Percentiles rank a stretch among this genome's conserved stretches.
These are phyloP conservation scores for Rhodotorula paludigena DNA, from an alignment of 768 basidiomycete species.

Conservation along the genomic window DNA sequence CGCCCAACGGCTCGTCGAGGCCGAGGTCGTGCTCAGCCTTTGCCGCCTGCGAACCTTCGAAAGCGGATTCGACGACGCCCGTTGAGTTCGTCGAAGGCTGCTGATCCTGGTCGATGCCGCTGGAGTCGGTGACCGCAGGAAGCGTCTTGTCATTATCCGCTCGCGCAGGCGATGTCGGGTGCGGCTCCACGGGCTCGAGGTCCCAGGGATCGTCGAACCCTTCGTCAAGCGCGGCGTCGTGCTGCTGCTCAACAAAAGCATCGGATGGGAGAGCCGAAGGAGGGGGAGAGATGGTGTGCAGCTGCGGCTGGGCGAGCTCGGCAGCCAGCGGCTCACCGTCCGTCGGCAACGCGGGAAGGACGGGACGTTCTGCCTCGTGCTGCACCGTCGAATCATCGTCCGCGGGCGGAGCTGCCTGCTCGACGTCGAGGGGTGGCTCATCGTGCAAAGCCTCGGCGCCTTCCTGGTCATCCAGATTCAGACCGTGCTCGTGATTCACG, in stretches of 20 bases:
- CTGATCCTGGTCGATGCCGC: too few species aligned
- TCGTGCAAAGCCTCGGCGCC: conserved; percentile 6
- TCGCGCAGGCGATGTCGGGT: not conserved
- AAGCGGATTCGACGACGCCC: not conserved
- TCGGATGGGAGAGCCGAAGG: not conserved
- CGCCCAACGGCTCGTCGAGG: not conserved
- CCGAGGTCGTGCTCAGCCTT: not conserved
- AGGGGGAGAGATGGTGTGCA: conserved; percentile 11
- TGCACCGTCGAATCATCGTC: conserved; percentile 8
- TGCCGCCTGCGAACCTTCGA: not conserved
- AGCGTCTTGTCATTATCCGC: too few species aligned
- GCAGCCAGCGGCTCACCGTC: not conserved
- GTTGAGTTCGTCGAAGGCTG: too few species aligned
- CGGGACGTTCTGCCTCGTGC: conserved; percentile 1
- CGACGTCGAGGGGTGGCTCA: not conserved
- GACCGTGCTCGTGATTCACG: not conserved
- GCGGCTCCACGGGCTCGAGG: conserved; percentile 5
- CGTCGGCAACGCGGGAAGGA: not conserved
- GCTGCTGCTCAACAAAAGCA: not conserved
- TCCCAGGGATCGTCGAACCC: conserved; percentile 10
- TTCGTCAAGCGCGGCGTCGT: not conserved
- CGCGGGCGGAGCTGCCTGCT: not conserved
- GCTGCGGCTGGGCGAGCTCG: not conserved
- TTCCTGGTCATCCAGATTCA: not conserved
- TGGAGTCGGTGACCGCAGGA: too few species aligned